Percentiles rank a stretch among this genome's conserved stretches.
phyloP scores from a whole-genome alignment of 805 yeast genomes.

The Candida verbasci region DNA sequence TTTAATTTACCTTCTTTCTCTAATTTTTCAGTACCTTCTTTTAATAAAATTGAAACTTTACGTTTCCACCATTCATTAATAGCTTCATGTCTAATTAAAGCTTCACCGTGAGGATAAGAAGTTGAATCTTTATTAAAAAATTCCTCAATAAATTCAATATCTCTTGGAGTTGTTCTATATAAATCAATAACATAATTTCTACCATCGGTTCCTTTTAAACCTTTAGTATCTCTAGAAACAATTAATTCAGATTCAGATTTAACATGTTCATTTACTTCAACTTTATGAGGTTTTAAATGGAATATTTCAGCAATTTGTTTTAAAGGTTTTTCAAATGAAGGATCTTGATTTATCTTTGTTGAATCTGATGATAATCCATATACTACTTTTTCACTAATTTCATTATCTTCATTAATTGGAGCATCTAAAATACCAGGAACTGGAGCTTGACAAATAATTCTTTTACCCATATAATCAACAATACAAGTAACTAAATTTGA shows the following conservation, averaged over 20 bases:
- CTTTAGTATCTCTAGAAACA: slow-evolving; percentile 78
- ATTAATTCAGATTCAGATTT: slow-evolving; percentile 44
- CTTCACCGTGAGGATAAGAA: slow-evolving; percentile 78
- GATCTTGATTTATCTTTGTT: slow-evolving; percentile 44
- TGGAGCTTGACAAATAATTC: slow-evolving; percentile 90
- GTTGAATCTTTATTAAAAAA: slow-evolving; percentile 33
- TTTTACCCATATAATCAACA: slow-evolving; percentile 84
- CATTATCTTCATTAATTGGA: slow-evolving; percentile 32
- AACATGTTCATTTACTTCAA: slow-evolving; percentile 44
- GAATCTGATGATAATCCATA: slow-evolving; percentile 74
- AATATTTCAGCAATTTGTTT: slow-evolving; percentile 63
- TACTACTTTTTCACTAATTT: slow-evolving; percentile 47
- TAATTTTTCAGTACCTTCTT: slow-evolving; percentile 46
- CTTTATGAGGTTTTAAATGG: slow-evolving; percentile 70
- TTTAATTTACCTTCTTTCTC: slow-evolving; percentile 30
- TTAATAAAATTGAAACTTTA: slow-evolving; percentile 52
- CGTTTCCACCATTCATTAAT: slow-evolving; percentile 85
- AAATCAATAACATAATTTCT: slow-evolving; percentile 82
- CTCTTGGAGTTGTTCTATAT: slow-evolving; percentile 80
- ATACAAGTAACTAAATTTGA: slow-evolving; percentile 76
- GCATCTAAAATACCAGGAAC: slow-evolving; percentile 81
- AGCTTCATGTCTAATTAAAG: slow-evolving; percentile 80
- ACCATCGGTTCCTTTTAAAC: slow-evolving; percentile 79
- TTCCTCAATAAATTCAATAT: slow-evolving; percentile 68
- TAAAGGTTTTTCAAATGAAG: slow-evolving; percentile 52